phyloP scores from a whole-genome alignment of 345 rosid genomes.

The Euclidium syriacum region DNA sequence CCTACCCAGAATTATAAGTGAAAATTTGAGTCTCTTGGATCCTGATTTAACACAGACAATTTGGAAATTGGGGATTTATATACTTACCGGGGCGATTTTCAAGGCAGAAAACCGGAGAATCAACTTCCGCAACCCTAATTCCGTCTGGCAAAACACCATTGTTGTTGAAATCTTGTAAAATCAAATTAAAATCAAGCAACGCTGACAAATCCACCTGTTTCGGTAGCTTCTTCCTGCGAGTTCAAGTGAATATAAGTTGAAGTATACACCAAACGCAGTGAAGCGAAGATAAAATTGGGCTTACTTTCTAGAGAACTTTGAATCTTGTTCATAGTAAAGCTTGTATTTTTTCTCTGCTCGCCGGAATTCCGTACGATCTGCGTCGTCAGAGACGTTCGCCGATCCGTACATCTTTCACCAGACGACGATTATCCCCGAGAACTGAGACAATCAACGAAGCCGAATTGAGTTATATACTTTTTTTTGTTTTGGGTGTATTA shows the following conservation, averaged over 20 bases:
- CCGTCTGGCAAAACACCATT: slow-evolving; percentile 49
- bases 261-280: neutral
- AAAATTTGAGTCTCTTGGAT: neutral
- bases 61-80: neutral
- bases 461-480: neutral
- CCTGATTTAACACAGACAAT: neutral
- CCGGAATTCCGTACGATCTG: slow-evolving; percentile 64
- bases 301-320: slow-evolving; percentile 63
- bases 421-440: neutral
- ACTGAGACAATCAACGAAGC: neutral
- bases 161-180: slow-evolving; percentile 37
- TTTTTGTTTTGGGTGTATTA: neutral
- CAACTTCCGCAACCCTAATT: slow-evolving; percentile 31
- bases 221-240: slow-evolving; percentile 66
- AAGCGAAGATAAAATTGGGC: neutral
- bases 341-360: slow-evolving; percentile 92
- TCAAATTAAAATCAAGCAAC: slow-evolving; percentile 57
- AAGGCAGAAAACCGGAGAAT: slow-evolving; percentile 51
- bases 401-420: slow-evolving; percentile 55
- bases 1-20: neutral
- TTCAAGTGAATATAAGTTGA: neutral
- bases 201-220: slow-evolving; percentile 72
- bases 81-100: slow-evolving; percentile 62
- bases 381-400: slow-evolving; percentile 44
- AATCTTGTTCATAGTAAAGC: slow-evolving; percentile 58